Evolutionary conservation across 2,329 filamentous ascomycete species (phyloP).

Genomic region (Alternaria ethzedia): DNA sequence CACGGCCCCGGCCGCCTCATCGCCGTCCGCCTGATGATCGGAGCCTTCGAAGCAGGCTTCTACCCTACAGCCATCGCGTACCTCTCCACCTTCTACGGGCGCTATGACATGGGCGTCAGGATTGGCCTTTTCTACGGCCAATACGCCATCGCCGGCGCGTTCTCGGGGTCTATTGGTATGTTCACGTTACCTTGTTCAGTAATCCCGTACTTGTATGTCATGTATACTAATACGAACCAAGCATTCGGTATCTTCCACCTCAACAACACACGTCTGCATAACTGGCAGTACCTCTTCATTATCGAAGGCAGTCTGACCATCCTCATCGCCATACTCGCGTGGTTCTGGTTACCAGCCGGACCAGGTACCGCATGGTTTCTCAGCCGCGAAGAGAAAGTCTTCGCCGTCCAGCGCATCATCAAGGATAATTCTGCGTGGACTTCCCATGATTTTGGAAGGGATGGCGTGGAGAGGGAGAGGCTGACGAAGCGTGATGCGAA

Average conservation of each 20-base stretch:
- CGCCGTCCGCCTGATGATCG: conserved; percentile 38
- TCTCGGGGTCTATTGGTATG: conserved; percentile 49
- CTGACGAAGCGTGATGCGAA: conserved; percentile 22
- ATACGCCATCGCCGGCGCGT: conserved; percentile 51
- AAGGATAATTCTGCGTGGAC: conserved; percentile 17
- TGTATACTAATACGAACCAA: conserved; percentile 6
- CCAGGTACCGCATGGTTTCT: conserved; percentile 46
- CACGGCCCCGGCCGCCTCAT: conserved; percentile 25
- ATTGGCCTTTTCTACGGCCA: conserved; percentile 54
- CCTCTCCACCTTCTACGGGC: conserved; percentile 57
- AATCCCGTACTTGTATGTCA: neutral
- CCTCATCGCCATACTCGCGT: conserved; percentile 37
- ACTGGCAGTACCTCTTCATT: conserved; percentile 56
- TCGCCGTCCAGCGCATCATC: conserved; percentile 22
- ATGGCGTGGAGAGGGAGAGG: conserved; percentile 10
- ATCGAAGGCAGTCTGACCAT: conserved; percentile 49
- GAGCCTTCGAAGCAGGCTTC: conserved; percentile 61
- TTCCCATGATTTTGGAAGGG: neutral
- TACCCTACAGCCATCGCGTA: conserved; percentile 63
- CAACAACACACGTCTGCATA: conserved; percentile 50
- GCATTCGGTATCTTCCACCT: conserved; percentile 57
- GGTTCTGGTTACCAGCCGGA: conserved; percentile 36
- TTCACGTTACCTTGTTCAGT: neutral
- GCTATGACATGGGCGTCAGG: conserved; percentile 52
- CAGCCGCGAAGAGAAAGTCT: conserved; percentile 33